These are phyloP conservation scores for Candolleomyces efflorescens DNA, from an alignment of 768 basidiomycete genomes.

Conservation along the genomic window DNA sequence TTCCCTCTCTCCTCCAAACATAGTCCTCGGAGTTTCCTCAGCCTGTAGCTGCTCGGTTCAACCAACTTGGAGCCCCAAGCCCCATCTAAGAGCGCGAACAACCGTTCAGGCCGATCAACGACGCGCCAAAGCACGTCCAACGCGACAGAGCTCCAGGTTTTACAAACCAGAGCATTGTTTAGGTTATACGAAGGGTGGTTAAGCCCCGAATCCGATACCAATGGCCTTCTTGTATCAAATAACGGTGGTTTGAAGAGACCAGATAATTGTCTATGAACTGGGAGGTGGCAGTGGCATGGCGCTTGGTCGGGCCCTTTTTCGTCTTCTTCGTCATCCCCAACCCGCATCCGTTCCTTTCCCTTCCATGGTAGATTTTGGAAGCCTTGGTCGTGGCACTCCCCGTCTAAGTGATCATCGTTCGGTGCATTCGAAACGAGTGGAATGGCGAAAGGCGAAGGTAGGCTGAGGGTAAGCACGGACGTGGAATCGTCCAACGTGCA, in stretches of 20 bases:
- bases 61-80: background rate
- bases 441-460: background rate
- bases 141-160: constrained; percentile 15
- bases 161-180: constrained; percentile 15
- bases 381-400: too few species aligned
- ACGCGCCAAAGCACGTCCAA: constrained; percentile 18
- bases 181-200: constrained; percentile 3
- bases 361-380: too few species aligned
- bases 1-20: constrained; percentile 9
- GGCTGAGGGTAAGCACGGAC: background rate
- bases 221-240: background rate
- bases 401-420: too few species aligned
- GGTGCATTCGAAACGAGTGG: background rate
- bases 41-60: background rate
- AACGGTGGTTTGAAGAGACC: background rate
- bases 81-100: constrained; percentile 14
- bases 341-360: background rate
- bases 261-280: background rate
- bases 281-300: background rate
- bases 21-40: background rate
- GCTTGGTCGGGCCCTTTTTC: background rate
- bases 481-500: background rate
- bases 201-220: background rate
- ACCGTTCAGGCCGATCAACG: constrained; percentile 13
- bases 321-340: background rate